Conservation (phyloP, 257 asterid genomes). For the Galeopsis tetrahit region DNA sequence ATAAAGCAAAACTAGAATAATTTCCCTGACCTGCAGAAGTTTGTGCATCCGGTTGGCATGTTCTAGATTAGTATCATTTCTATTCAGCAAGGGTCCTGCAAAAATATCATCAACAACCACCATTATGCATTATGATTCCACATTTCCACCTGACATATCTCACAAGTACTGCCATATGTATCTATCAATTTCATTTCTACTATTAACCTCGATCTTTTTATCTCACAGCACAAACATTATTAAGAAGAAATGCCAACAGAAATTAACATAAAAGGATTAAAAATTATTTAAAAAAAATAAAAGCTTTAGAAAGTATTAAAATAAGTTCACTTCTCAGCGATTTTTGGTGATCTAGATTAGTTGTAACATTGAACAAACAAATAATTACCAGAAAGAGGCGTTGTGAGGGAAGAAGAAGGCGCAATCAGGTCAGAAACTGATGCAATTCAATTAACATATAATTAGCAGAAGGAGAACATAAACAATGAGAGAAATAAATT, state of each 20-base stretch:
- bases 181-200: not conserved
- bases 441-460: not conserved
- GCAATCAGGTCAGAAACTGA: not conserved
- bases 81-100: slow-evolving; percentile 45
- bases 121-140: slow-evolving; percentile 19
- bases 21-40: slow-evolving; percentile 43
- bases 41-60: slow-evolving; percentile 36
- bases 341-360: not conserved
- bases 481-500: not conserved
- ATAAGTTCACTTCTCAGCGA: not conserved
- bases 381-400: not conserved
- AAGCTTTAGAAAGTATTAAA: too few relatives aligned
- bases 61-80: slow-evolving; percentile 26
- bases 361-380: not conserved
- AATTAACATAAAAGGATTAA: not conserved
- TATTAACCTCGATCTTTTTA: not conserved
- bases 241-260: not conserved
- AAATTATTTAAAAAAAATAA: not conserved
- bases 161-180: not conserved
- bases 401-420: too few relatives aligned
- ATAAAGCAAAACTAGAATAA: not conserved
- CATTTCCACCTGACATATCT: slow-evolving; percentile 8
- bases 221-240: not conserved
- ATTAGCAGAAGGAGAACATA: not conserved
- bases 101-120: slow-evolving; percentile 17